Evolutionary conservation across 345 rosid genomes (phyloP), one percentile per base, ranked within the genome.

Genomic region (Hibiscus mutabilis): DNA sequence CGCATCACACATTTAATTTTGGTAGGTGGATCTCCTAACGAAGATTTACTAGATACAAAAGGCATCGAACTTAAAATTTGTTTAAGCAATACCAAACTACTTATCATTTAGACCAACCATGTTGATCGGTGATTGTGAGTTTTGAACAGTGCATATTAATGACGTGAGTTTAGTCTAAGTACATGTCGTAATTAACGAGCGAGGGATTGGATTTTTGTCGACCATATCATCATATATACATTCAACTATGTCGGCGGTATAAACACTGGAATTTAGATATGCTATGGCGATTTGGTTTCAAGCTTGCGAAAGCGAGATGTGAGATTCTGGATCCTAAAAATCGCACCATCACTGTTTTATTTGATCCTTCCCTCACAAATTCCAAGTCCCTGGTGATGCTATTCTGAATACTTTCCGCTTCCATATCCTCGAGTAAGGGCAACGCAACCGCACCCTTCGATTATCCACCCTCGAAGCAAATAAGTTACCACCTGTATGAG

Each of bases 391-490:
- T 77, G 42, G 72, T 76, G 25, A 83, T 64, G 74, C 81, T 79
- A 14, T 19, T 10, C 72, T 78, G 68, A n/a, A 74, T 73, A 73
- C 75, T 77, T 76, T 77, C 86, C 15, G 9, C 6, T 75, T 77
- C 84, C 22, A 27, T 14, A 24, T 77, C 85, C 0, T 90, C 91
- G 22, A 86, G 80, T 63, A 94, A 77, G 22, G 97, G 96, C 16
- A 94, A 80, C 0, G 79, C 65, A 46, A 80, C 79, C 5, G 80
- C 79, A 14, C 95, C 95, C 60, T 66, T 70, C 19, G 97, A 85
- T 62, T 94, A 94, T 88, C 97, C 96, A 94, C 37, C 98, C 98
- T 0, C 91, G 89, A 37, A 91, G 82, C 69, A 91, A 79, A 80
- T 78, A 86, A 78, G 91, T 90, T 82, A 91, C 93, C 46, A 90